phyloP scores from a whole-genome alignment of 441 rosid genomes.

The Adansonia rubrostipa region DNA sequence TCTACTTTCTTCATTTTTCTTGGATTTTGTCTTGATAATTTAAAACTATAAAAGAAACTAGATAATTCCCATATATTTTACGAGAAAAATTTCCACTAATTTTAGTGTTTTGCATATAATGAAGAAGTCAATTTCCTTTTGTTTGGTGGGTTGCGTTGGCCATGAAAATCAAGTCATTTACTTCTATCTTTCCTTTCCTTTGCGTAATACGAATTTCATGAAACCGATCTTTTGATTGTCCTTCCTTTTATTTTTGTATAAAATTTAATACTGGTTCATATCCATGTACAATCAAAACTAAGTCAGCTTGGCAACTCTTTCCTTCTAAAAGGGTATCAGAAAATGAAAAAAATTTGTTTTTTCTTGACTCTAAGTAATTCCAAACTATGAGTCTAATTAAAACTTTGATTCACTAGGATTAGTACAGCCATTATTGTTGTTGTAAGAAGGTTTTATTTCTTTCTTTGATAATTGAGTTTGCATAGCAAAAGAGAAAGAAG shows the following conservation, averaged over 20 bases:
- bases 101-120: background rate
- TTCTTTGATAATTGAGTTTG: too few species aligned
- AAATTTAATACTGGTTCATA: background rate
- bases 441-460: too few species aligned
- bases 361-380: background rate
- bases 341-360: background rate
- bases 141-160: background rate
- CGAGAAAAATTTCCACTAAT: background rate
- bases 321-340: conserved; percentile 11
- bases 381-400: background rate
- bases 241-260: background rate
- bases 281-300: conserved; percentile 7
- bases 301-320: background rate
- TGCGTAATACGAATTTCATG: conserved; percentile 10
- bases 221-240: background rate
- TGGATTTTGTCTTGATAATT: background rate
- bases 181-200: conserved; percentile 2
- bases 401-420: background rate
- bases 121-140: background rate
- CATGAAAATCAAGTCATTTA: background rate
- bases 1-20: background rate
- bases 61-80: conserved; percentile 5
- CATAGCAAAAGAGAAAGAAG: too few species aligned
- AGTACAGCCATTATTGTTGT: too few species aligned
- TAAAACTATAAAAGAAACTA: background rate